Evolutionary conservation across 2,329 filamentous ascomycete species (phyloP), one percentile per base, ranked within the genome.

Genomic region (Tetracladium maxilliforme): DNA sequence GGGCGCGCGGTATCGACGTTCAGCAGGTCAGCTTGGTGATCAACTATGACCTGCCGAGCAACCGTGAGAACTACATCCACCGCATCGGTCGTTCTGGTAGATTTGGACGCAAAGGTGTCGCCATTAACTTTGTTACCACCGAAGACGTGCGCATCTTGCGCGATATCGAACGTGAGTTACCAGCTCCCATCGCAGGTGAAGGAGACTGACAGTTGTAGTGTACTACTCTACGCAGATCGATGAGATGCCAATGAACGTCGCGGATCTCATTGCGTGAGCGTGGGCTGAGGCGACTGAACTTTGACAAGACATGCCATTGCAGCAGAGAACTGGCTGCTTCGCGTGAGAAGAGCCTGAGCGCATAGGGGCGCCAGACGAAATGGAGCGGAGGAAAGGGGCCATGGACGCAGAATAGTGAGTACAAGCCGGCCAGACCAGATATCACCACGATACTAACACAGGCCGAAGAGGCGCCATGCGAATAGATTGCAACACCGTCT

Each of bases 21-120:
- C 90, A 98, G 57, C 90, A 98, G 53, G 90, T 98, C 42, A 92
- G 81, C 33, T 61, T 98, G 45, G 90, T 98, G 33, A 98, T 98
- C 65, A 98, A 98, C 63, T 98, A 98, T 54, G 90, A 98, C 50
- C 64, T 98, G 31, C 90, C 90, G 4, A 90, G 80, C 56, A 95
- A 98, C 56, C 84, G 90, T 66, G 90, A 98, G 58, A 98, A 98
- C 61, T 98, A 98, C 56, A 95, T 98, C 53, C 90, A 98, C 62
- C 78, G 90, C 41, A 98, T 98, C 43, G 90, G 90, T 48, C 75
- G 90, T 48, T 90, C 82, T 48, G 90, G 90, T 41, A 73, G 90
- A 39, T 98, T 98, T 44, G 90, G 90, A 43, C 73, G 90, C 44
- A 98, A 98, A 64, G 90, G 90, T 67, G 90, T 98, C 37, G 90